These are phyloP conservation scores for Kwoniella sp. DNA, from an alignment of 768 basidiomycete genomes.

Conservation along the genomic window DNA sequence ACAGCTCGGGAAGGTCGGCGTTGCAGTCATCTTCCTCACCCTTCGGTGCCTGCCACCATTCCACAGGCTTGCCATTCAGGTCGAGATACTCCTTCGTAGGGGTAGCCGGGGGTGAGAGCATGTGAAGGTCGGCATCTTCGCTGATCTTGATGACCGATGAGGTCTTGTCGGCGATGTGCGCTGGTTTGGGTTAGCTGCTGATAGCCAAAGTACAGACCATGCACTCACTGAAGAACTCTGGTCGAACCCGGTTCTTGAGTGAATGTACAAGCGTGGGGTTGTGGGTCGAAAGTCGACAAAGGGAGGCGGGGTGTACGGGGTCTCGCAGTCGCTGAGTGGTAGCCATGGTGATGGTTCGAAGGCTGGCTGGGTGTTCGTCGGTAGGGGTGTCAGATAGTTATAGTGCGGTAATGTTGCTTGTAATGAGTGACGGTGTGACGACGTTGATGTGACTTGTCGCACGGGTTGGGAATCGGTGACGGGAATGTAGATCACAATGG, in stretches of 20 bases:
- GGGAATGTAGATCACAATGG: slow-evolving; percentile 5
- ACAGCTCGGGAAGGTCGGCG: slow-evolving; percentile 61
- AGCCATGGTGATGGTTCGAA: slow-evolving; percentile 9
- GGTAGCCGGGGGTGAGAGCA: slow-evolving; percentile 59
- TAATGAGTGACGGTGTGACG: slow-evolving; percentile 19
- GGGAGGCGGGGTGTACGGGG: slow-evolving; percentile 64
- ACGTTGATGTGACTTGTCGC: slow-evolving; percentile 11
- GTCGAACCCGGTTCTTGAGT: slow-evolving; percentile 67
- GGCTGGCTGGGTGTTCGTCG: slow-evolving; percentile 2
- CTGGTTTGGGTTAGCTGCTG: no score
- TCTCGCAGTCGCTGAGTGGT: slow-evolving; percentile 29
- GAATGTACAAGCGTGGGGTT: slow-evolving; percentile 75
- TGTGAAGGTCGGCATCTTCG: slow-evolving; percentile 13
- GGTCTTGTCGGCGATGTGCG: slow-evolving; percentile 13
- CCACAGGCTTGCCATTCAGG: slow-evolving; percentile 41
- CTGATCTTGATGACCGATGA: slow-evolving; percentile 21
- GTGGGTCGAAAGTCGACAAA: slow-evolving; percentile 69
- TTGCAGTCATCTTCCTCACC: slow-evolving; percentile 23
- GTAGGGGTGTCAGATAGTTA: slow-evolving; percentile 4
- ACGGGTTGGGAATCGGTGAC: slow-evolving; percentile 12
- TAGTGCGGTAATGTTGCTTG: slow-evolving; percentile 12
- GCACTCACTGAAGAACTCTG: slow-evolving; percentile 68
- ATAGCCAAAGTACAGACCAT: no score
- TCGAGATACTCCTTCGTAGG: slow-evolving; percentile 53
- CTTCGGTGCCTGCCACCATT: slow-evolving; percentile 44